Evolutionary conservation across 495 filamentous ascomycete genomes (phyloP), one percentile per base, ranked within the genome.

Genomic region (Penicillium longicatenatum): DNA sequence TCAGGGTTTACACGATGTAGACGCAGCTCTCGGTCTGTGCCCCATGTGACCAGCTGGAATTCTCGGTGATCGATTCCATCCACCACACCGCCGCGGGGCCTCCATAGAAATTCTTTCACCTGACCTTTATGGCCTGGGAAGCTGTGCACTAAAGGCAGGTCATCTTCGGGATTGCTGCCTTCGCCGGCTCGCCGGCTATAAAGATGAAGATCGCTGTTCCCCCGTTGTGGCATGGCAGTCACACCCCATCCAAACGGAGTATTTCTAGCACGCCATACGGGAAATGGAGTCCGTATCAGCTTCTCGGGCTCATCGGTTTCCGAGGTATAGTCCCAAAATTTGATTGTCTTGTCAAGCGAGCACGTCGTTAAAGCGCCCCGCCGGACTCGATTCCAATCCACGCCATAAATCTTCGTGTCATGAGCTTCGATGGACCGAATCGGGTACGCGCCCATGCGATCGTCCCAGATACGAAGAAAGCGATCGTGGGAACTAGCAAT

Each of bases 31-130:
- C 87, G 86, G 67, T 98, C 93, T 44, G 87, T 87, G 20, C 92
- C 91, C 93, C 93, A 98, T 4, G 92, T 91, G 6, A 98, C 90
- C 20, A 98, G 74, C 70, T 98, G 93, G 58, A 97, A 97, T 42
- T 97, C 93, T 50, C 93, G 84, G 57, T 93, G 79, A 57, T 98
- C 93, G n/a, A 86, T 71, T n/a, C 79, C 82, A 52, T 91, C 84
- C 6, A 85, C 78, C n/a, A 86, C 78, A 6, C 70, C 74, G 16
- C 93, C 93, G 52, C 93, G 86, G 31, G 83, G 84, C 65, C 93
- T 81, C 93, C 93, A 98, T 9, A 98, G 75, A 56, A 98, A 97
- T 55, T 98, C 93, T 62, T 96, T 96, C 22, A 93, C 90, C 61
- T 92, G 90, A 54, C 89, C 86, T 46, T 85, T 85, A 66, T 98